Base-by-base conservation (phyloP, 192 early-diverging fungal genomes). In the Rhizophagus clarus region DNA sequence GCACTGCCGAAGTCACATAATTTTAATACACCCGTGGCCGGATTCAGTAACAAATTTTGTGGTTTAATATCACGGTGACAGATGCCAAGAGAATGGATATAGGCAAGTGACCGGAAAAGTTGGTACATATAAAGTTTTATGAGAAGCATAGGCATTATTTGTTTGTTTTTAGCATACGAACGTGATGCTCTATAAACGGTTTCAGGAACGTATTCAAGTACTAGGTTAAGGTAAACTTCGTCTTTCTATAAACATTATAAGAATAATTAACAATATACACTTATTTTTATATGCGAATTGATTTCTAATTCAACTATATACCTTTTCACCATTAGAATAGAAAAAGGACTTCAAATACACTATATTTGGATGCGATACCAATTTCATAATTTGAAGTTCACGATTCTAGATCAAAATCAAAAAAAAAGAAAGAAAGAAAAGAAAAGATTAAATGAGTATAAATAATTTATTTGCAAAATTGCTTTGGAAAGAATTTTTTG, bases 101-200 rank as follows among this genome's bases (percentile, higher is more conserved):
- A 99, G 67, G 96, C 96, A 70, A 99, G 88, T 82, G 97, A 95
- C 80, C 98, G 88, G 92, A 98, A 96, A 72, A 98, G 86, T 84
- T 99, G 98, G 87, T 99, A 99, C 94, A 98, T 98, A 88, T 97
- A 99, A 71, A 98, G 88, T 92, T 99, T 98, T 81, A 99, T 94
- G 75, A 90, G 90, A n/a, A 96, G 85, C 89, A 94, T 93, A 24
- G 98, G 97, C 91, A 99, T 98, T 40, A 90, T 89, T 85, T 98
- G 96, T 88, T 95, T 97, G 81, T 91, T 86, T 88, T 95, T 97
- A 49, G 94, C 90, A 81, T 94, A 97, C 74, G 96, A 91, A 62
- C 98, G 92, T 73, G 94, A 94, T 42, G 95, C 95, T 28, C 97
- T 90, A 84, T 97, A 97, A 67, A 99, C 93, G 8, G 97, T 99